Conservation (phyloP, 2,329 filamentous ascomycete genomes). For the Chaetomium strumarium region DNA sequence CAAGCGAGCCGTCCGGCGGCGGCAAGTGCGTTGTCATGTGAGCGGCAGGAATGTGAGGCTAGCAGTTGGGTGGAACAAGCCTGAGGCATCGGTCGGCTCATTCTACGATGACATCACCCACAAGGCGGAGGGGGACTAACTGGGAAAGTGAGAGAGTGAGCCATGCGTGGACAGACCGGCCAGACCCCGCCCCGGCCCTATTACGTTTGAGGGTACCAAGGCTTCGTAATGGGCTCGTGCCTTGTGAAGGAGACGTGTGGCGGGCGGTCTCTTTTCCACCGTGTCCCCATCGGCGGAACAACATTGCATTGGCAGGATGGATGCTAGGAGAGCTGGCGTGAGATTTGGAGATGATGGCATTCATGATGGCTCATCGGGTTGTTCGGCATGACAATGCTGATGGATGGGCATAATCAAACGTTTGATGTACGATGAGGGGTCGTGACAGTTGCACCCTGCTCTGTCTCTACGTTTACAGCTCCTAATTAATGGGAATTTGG, state of each 20-base stretch:
- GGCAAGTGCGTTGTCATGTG: conserved; percentile 86
- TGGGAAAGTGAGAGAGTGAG: too few species aligned
- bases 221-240: too few species aligned
- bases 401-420: too few species aligned
- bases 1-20: conserved; percentile 71
- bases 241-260: too few species aligned
- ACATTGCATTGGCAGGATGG: not conserved
- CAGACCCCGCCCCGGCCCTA: not conserved
- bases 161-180: too few species aligned
- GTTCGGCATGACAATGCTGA: not conserved
- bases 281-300: not conserved
- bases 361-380: not conserved
- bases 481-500: not conserved
- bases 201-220: not conserved
- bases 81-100: not conserved
- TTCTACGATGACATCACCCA: not conserved
- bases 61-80: not conserved
- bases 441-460: not conserved
- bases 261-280: not conserved
- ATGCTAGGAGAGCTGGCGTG: not conserved
- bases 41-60: not conserved
- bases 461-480: not conserved
- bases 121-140: too few species aligned
- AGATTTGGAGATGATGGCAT: not conserved
- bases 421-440: not conserved